Base-by-base conservation (phyloP, 352 stramenopile genomes). In the Thalassiosira sp. region DNA sequence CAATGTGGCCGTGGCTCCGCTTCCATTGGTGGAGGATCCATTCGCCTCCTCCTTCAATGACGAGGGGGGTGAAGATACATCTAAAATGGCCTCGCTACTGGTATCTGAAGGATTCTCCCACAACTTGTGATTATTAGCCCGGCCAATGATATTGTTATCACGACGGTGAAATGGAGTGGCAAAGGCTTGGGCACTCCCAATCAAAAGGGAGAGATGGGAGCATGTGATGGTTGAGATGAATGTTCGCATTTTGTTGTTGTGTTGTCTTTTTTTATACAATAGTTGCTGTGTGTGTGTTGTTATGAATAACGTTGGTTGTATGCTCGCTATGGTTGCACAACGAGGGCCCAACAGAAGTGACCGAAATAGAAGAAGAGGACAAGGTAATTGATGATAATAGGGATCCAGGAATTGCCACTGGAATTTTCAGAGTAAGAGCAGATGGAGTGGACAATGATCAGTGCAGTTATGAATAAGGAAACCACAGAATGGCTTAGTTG, bases 141-240 rank as follows among this genome's bases (percentile, higher is more conserved):
- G 8, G 15, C 53, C 11, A 13, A 22, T 28, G 24, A 28, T 10
- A 27, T 3, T 48, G 22, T 1, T 40, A 25, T 31, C 6, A 42
- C 15, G 20, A 13, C 49, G 35, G 7, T 56, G 10, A 20, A 62
- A 68, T 7, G 54, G 66, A 52, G 43, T 75, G 8, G 54, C 66
- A 53, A 75, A 75, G 16, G 66, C 46, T 48, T 75, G 66, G 3
- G 49, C 51, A 2, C 66, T 43, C 7, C 66, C 66, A 51, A 75
- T 58, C 3, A 68, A 8, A n/a, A 75, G 42, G 18, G 35, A 58
- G n/a, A 73, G 35, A 6, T 60, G 48, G 31, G 68, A 57, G 28
- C n/a, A 51, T 25, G 28, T 6, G 11, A 31, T 58, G 22, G 60
- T 10, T 8, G 13, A 59, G 13, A 63, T 37, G n/a, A 24, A 51